phyloP scores from a whole-genome alignment of 2,329 filamentous ascomycete genomes.

The Claviceps paspali region DNA sequence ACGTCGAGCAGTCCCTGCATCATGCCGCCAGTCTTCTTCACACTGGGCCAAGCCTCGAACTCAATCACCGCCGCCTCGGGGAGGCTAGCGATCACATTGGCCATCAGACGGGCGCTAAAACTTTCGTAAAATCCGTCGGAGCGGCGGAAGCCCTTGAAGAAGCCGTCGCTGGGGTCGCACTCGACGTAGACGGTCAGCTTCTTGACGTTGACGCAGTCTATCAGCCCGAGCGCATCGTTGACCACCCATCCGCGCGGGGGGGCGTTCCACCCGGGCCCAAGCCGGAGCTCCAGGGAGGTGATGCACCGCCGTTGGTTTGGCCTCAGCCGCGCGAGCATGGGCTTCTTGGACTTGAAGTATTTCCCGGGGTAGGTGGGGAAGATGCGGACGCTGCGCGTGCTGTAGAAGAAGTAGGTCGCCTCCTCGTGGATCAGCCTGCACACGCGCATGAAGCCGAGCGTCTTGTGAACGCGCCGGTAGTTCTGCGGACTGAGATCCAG shows the following conservation, averaged over 20 bases:
- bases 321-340: conserved; percentile 51
- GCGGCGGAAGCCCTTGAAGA: conserved; percentile 53
- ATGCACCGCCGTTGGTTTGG: conserved; percentile 43
- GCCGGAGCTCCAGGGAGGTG: conserved; percentile 50
- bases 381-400: conserved; percentile 44
- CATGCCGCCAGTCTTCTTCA: conserved; percentile 50
- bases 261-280: conserved; percentile 58
- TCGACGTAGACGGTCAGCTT: conserved; percentile 54
- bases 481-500: conserved; percentile 55
- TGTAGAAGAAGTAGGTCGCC: conserved; percentile 51
- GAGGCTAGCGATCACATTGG: conserved; percentile 38
- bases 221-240: conserved; percentile 46
- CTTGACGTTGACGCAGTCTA: conserved; percentile 43
- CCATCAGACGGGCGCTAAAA: conserved; percentile 45
- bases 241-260: conserved; percentile 59
- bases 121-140: conserved; percentile 54
- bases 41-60: conserved; percentile 54
- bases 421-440: conserved; percentile 47
- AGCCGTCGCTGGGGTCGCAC: conserved; percentile 51
- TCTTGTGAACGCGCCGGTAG: conserved; percentile 43
- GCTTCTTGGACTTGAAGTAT: conserved; percentile 60
- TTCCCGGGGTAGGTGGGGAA: conserved; percentile 50
- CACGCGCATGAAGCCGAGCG: conserved; percentile 44
- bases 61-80: conserved; percentile 43
- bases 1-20: conserved; percentile 44